A percentile compares a stretch with the other conserved stretches of the same genome.
phyloP scores from a whole-genome alignment of 306 rosid genomes.

The Biancaea sappan region DNA sequence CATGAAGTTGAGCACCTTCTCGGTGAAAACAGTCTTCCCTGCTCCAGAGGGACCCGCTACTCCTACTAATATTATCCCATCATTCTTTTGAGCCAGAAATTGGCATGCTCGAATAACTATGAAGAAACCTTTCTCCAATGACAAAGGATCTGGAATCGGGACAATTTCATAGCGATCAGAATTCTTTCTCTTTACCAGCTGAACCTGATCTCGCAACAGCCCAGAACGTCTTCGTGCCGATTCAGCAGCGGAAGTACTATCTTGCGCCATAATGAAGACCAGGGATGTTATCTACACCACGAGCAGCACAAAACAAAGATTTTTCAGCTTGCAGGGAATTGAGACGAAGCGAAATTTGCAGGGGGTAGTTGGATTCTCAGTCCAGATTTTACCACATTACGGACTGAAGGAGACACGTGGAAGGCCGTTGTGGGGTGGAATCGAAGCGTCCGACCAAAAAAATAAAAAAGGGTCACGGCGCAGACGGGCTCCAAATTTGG shows the following conservation, averaged over 20 bases:
- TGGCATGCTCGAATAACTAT: constrained; percentile 94
- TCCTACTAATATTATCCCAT: constrained; percentile 84
- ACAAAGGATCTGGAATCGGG: constrained; percentile 73
- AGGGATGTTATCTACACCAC: constrained; percentile 25
- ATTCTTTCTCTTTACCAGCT: constrained; percentile 72
- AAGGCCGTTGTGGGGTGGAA: neutral
- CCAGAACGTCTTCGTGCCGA: constrained; percentile 78
- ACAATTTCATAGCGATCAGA: constrained; percentile 76
- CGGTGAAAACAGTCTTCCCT: constrained; percentile 93
- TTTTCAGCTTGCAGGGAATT: neutral
- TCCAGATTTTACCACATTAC: neutral
- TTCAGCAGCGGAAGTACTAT: constrained; percentile 57
- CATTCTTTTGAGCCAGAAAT: constrained; percentile 85
- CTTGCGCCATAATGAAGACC: constrained; percentile 62
- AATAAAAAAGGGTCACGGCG: neutral
- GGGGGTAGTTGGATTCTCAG: neutral
- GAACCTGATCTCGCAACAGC: constrained; percentile 86
- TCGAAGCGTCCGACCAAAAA: neutral
- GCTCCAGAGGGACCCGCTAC: constrained; percentile 99
- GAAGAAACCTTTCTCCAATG: constrained; percentile 97
- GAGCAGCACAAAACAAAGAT: constrained; percentile 33
- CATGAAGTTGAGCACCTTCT: constrained; percentile 83
- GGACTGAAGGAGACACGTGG: neutral
- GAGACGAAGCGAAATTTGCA: neutral
- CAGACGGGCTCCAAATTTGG: neutral